Evolutionary conservation across 2,329 filamentous ascomycete species (phyloP), one percentile per base, ranked within the genome.

Genomic region (Hymenoscyphus infarciens): DNA sequence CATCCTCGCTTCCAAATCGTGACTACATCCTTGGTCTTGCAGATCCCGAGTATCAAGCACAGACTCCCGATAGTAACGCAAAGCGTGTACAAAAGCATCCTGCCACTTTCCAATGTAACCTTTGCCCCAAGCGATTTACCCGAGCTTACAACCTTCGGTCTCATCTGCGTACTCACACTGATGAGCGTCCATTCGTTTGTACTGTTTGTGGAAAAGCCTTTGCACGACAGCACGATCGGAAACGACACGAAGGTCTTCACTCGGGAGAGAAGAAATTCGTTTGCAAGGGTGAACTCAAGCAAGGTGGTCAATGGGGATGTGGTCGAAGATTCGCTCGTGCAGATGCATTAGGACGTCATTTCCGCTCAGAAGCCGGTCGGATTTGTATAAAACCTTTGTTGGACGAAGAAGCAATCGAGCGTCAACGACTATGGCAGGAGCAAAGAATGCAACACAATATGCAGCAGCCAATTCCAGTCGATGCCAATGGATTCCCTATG

Each of bases 201-300:
- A 97, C 91, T 0, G 92, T 98, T 8, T 99, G 95, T 70, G 91
- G 92, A 59, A 99, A 99, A 76, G 95, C 95, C 0, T 99, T 99
- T 77, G 95, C 95, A 5, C 89, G 95, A 29, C 95, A 99, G 74
- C 95, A 99, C 74, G 95, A 99, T 75, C 89, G 95, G 55, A 99
- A 99, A 77, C 89, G 95, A 45, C 95, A 99, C 76, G 95, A 99
- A 78, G 93, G 94, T 45, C 80, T 99, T 52, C 95, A 99, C 73
- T 96, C 91, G 0, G 95, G 95, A 52, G 95, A 99, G 79, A 99
- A 98, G 85, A 98, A 97, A 74, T 99, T 98, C 74, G 91, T 98
- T 7, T 99, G 95, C 78, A 92, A 92, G 69, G 95, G 95, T 60
- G 90, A 93, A 63, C 85, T 99, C 57, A 93, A 94, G 69, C 86